phyloP scores from a whole-genome alignment of 2,329 filamentous ascomycete species.

The Pestalotiopsis sp. region DNA sequence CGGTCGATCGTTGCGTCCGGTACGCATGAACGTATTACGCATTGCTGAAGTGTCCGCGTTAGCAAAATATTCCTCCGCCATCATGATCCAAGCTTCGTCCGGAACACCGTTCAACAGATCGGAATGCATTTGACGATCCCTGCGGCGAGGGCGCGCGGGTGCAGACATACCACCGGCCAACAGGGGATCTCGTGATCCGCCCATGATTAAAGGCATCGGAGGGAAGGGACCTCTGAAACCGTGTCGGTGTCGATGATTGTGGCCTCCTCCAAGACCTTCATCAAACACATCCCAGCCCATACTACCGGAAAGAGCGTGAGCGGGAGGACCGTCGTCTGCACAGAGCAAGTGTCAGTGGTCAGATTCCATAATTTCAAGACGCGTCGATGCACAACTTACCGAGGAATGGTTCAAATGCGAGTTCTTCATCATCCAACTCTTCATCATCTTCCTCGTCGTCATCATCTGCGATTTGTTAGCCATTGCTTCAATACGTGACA shows the following conservation, averaged over 20 bases:
- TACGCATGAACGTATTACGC: slow-evolving; percentile 45
- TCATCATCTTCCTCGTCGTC: slow-evolving; percentile 67
- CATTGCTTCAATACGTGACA: slow-evolving; percentile 22
- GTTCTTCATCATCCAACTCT: slow-evolving; percentile 69
- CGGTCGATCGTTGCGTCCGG: slow-evolving; percentile 56
- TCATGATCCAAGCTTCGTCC: neutral
- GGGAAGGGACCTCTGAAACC: slow-evolving; percentile 64
- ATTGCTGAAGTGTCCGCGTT: slow-evolving; percentile 25
- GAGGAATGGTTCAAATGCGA: slow-evolving; percentile 62
- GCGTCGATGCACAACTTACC: slow-evolving; percentile 43
- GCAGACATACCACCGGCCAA: slow-evolving; percentile 28
- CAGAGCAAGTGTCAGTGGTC: neutral
- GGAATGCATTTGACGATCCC: neutral
- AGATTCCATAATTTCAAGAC: neutral
- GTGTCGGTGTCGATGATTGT: slow-evolving; percentile 56
- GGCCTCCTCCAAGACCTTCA: slow-evolving; percentile 43
- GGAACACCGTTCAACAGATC: too few species aligned
- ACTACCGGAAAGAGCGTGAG: slow-evolving; percentile 43
- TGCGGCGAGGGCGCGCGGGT: neutral
- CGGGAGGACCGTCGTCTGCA: slow-evolving; percentile 46
- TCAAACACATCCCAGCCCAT: slow-evolving; percentile 62
- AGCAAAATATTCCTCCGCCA: neutral
- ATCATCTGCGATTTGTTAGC: slow-evolving; percentile 27
- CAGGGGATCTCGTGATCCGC: slow-evolving; percentile 29
- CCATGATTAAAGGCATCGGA: slow-evolving; percentile 35